Percentiles rank a stretch among this genome's conserved stretches.
Evolutionary conservation across 2,329 filamentous ascomycete species (phyloP).

Genomic region (Alternaria sp.): DNA sequence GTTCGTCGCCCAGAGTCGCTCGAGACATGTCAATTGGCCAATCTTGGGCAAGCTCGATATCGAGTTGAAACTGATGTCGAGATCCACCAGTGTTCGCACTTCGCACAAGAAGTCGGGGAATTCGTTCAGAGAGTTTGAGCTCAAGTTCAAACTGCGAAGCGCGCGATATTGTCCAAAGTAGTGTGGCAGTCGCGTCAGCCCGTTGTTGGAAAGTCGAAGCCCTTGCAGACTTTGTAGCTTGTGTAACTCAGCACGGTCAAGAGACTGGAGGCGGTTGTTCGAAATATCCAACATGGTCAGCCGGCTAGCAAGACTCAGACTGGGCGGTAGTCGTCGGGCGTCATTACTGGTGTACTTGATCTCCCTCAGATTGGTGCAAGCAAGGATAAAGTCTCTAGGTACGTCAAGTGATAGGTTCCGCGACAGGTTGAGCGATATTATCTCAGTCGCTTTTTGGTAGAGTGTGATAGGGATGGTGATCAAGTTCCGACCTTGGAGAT

Average conservation of each 20-base stretch:
- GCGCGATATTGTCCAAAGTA: constrained; percentile 83
- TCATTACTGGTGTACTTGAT: constrained; percentile 98
- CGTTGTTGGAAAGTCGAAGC: constrained; percentile 93
- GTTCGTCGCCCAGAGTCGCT: constrained; percentile 94
- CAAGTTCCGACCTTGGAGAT: constrained; percentile 86
- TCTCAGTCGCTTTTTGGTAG: constrained; percentile 89
- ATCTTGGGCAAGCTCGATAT: constrained; percentile 82
- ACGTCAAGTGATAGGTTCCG: constrained; percentile 90
- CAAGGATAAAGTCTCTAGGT: constrained; percentile 94
- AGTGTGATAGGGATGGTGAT: constrained; percentile 94
- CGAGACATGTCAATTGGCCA: constrained; percentile 77
- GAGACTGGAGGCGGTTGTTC: constrained; percentile 87
- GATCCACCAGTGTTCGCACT: constrained; percentile 81
- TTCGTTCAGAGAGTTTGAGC: constrained; percentile 86
- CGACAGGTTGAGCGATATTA: constrained; percentile 92
- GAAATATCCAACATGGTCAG: constrained; percentile 92
- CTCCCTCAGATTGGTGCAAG: constrained; percentile 87
- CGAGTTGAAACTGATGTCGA: constrained; percentile 96
- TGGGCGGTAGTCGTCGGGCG: constrained; percentile 81
- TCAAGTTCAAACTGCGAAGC: constrained; percentile 85
- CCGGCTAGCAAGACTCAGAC: constrained; percentile 78
- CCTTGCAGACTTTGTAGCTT: constrained; percentile 79
- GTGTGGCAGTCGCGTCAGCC: constrained; percentile 75
- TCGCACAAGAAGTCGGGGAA: constrained; percentile 88
- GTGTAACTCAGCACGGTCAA: constrained; percentile 84